Evolutionary conservation across 2,329 filamentous ascomycete genomes (phyloP).

Genomic region (Rhexocercosporidium sp.): DNA sequence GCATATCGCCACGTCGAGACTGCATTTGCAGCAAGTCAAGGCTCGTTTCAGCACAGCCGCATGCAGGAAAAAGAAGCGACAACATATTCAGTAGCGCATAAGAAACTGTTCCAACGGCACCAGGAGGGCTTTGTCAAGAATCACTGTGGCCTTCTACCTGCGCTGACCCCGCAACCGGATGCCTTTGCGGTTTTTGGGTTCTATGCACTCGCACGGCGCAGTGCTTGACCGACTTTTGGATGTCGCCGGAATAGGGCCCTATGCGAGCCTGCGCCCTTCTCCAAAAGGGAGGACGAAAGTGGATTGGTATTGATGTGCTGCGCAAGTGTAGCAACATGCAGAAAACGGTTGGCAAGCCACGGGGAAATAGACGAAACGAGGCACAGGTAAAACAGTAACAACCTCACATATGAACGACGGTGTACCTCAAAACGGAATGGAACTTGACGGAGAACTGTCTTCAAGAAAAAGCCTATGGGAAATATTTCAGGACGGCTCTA

Average conservation of each 20-base stretch:
- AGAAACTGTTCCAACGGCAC: background rate
- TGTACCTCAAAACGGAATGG: no score
- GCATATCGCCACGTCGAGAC: background rate
- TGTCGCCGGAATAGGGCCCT: background rate
- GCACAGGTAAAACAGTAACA: no score
- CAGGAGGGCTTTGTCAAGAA: background rate
- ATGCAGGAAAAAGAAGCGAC: background rate
- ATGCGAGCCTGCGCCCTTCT: background rate
- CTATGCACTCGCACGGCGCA: background rate
- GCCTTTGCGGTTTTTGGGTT: background rate
- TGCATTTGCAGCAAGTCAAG: background rate
- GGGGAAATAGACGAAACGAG: no score
- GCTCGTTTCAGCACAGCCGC: background rate
- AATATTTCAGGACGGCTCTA: no score
- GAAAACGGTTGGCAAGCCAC: no score
- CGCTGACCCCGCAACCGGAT: background rate
- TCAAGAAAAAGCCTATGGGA: no score
- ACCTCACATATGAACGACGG: no score
- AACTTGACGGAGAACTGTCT: no score
- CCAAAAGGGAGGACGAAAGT: background rate
- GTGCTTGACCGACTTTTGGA: conserved; percentile 2
- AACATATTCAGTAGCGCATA: background rate
- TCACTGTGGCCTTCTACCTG: background rate
- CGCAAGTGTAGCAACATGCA: no score
- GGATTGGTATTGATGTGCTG: no score